Conservation (phyloP, 2,329 filamentous ascomycete species). For the Fusarium siculi region DNA sequence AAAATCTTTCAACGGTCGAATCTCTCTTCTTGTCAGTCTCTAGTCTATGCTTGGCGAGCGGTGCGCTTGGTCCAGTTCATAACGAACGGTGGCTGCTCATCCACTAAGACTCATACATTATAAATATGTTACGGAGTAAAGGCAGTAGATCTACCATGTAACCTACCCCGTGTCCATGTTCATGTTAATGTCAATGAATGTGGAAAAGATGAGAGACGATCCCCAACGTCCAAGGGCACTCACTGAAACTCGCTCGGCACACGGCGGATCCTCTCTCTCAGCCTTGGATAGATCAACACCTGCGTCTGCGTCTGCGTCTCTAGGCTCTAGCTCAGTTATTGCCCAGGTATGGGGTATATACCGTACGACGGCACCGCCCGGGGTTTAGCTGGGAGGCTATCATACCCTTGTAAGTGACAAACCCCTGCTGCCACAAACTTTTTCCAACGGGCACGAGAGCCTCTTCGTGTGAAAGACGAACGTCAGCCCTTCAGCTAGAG, state of each 20-base stretch:
- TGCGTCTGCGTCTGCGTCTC: neutral
- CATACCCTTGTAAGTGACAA: conserved; percentile 4
- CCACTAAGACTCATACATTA: conserved; percentile 2
- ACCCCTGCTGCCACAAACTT: conserved; percentile 29
- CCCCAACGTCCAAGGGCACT: neutral
- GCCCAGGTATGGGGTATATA: conserved; percentile 20
- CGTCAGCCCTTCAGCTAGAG: conserved; percentile 8
- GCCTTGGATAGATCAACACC: conserved; percentile 8
- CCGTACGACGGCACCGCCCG: conserved; percentile 26
- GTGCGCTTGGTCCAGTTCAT: neutral
- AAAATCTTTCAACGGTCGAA: conserved; percentile 13
- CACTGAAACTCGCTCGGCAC: conserved; percentile 14
- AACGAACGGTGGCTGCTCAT: neutral
- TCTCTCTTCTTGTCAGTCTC: neutral
- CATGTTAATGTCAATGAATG: neutral
- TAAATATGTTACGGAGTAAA: neutral
- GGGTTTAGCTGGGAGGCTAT: conserved; percentile 1
- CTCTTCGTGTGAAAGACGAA: neutral
- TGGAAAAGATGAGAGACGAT: neutral
- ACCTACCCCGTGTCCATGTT: conserved; percentile 14
- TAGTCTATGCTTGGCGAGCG: conserved; percentile 4
- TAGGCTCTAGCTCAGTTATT: neutral
- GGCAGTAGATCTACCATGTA: conserved; percentile 18
- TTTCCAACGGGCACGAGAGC: conserved; percentile 5
- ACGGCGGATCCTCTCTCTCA: conserved; percentile 2